Evolutionary conservation across 768 basidiomycete species (phyloP).

Genomic region (Ramaria rubella): DNA sequence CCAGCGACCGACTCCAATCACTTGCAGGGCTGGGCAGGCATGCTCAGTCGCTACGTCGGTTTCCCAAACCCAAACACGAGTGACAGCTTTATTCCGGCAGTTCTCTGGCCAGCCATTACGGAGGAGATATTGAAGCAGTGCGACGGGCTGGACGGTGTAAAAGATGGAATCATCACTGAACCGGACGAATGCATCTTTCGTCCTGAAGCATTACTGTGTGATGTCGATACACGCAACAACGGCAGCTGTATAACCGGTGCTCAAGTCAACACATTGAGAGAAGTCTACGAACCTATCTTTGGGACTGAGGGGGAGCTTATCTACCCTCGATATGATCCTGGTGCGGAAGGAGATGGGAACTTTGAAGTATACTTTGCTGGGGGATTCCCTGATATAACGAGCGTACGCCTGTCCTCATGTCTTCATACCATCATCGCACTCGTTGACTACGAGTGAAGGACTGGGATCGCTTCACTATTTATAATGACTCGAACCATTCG

Average conservation of each 20-base stretch:
- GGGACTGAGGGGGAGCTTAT: slow-evolving; percentile 21
- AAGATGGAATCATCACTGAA: slow-evolving; percentile 25
- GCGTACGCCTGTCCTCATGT: slow-evolving; percentile 9
- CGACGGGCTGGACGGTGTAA: slow-evolving; percentile 26
- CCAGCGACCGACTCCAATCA: slow-evolving; percentile 24
- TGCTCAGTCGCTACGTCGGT: slow-evolving; percentile 11
- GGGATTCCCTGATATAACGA: neutral
- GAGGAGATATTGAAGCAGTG: slow-evolving; percentile 28
- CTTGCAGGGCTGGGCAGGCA: slow-evolving; percentile 16
- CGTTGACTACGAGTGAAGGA: slow-evolving; percentile 7
- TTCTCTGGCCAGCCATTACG: slow-evolving; percentile 24
- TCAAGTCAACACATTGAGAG: slow-evolving; percentile 23
- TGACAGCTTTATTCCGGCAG: slow-evolving; percentile 20
- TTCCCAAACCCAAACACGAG: slow-evolving; percentile 13
- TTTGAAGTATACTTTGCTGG: slow-evolving; percentile 1
- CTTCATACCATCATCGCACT: neutral
- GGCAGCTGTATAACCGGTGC: slow-evolving; percentile 20
- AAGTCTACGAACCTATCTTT: slow-evolving; percentile 23
- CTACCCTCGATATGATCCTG: slow-evolving; percentile 24
- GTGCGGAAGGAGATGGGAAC: slow-evolving; percentile 17
- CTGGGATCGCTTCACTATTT: neutral
- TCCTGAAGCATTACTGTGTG: slow-evolving; percentile 24
- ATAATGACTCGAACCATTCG: slow-evolving; percentile 19
- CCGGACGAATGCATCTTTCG: slow-evolving; percentile 24
- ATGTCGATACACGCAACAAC: neutral